These are phyloP conservation scores for Suillus brevipes DNA, from an alignment of 768 basidiomycete genomes.

Conservation along the genomic window DNA sequence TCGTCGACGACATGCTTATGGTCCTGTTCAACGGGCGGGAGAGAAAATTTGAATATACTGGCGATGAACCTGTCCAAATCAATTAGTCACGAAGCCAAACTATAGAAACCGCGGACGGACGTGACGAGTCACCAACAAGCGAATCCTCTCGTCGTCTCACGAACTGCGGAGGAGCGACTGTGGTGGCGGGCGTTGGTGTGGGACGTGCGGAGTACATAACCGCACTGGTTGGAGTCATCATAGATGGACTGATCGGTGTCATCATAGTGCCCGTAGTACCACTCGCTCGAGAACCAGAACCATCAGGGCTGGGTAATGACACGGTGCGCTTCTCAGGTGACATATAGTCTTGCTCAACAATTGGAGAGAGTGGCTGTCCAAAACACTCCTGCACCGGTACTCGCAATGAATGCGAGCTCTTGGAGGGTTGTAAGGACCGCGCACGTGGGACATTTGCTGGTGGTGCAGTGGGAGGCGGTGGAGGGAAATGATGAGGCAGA, in stretches of 20 bases:
- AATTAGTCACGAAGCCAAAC: not conserved
- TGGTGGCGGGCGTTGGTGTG: constrained; percentile 29
- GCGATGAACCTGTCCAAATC: constrained; percentile 45
- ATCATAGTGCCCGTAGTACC: constrained; percentile 31
- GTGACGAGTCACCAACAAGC: constrained; percentile 30
- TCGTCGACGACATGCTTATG: constrained; percentile 61
- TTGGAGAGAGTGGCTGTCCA: constrained; percentile 57
- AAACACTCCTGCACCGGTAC: constrained; percentile 34
- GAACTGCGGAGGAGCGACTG: constrained; percentile 27
- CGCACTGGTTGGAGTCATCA: constrained; percentile 29
- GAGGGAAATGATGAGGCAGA: constrained; percentile 30
- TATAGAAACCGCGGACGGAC: constrained; percentile 36
- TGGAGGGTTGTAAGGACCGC: constrained; percentile 31
- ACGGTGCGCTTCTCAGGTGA: constrained; percentile 47
- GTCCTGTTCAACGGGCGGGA: constrained; percentile 67
- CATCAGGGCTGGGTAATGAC: constrained; percentile 31
- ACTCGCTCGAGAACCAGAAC: constrained; percentile 26
- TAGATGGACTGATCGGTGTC: constrained; percentile 35
- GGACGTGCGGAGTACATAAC: constrained; percentile 17
- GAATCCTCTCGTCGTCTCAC: constrained; percentile 30
- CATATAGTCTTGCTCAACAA: constrained; percentile 63
- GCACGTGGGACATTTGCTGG: constrained; percentile 29
- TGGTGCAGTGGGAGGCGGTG: constrained; percentile 32
- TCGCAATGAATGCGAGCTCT: constrained; percentile 46
- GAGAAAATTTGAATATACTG: constrained; percentile 55